Base-by-base conservation (phyloP, 2,329 filamentous ascomycete species). In the Arthrinium phaeospermum region DNA sequence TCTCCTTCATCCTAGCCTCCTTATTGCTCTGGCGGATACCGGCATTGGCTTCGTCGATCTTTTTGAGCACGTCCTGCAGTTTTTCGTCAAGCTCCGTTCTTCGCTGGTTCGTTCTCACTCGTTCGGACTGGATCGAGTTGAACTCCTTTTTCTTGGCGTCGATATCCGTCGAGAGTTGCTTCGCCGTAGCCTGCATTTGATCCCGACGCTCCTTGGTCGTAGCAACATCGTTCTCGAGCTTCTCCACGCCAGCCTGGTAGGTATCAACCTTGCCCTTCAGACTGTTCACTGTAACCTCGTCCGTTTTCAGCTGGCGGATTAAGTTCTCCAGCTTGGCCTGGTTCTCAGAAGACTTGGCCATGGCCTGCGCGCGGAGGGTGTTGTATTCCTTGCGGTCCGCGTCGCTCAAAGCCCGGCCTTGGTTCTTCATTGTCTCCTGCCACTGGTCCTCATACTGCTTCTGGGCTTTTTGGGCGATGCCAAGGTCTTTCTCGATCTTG, bases 51-150 rank as follows among this genome's bases (percentile, higher is more conserved):
- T 97, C 94, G 34, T 92, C 86, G n/a, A 98, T 88, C 80, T 95
- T 95, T 74, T 88, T 90, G 44, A 95, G 85, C 22, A 96, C 91
- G 72, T 95, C 93, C 74, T 94, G 91, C 8, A 98, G 89, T 81
- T 98, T 96, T 82, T 98, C 95, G 75, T 99, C 95, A 2, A 97
- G 89, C 79, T 98, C 96, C 0, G 93, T 96, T 71, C 92, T 91
- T 79, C 92, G 91, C 79, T 97, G 93, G 70, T 94, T 93, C 12
- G 93, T 91, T 70, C 94, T 91, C 12, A 95, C 89, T 69, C 94
- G 91, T 80, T 97, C 94, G 0, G 95, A 98, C 74, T 94, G 93
- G 53, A 97, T 86, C 71, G 92, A 90, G 80, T 98, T 96, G 79
- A 95, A 93, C 73, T 96, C 93, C 80, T 96, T 97, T 84, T 97